Evolutionary conservation across 73 alveolate genomes (phyloP).

Genomic region (Paramecium octaurelia): DNA sequence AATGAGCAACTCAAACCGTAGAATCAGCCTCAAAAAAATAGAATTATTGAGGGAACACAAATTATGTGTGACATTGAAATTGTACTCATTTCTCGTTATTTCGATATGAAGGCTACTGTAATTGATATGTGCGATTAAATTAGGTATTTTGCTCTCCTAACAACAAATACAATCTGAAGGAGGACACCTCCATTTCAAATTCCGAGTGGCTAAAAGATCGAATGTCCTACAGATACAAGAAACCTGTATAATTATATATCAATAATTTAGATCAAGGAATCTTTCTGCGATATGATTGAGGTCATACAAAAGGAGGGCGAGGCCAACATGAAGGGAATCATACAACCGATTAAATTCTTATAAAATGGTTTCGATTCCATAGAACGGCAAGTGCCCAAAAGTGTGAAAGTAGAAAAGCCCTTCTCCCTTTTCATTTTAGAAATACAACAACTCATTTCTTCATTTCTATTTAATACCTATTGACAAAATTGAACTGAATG

Average conservation of each 20-base stretch:
- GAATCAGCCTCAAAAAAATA: not conserved
- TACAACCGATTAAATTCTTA: not conserved
- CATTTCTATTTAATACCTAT: not conserved
- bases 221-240: not conserved
- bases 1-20: not conserved
- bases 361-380: not conserved
- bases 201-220: conserved; percentile 17
- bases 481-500: not conserved
- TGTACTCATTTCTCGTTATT: not conserved
- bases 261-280: conserved; percentile 1
- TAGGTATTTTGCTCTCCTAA: conserved; percentile 39
- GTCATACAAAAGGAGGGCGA: not conserved
- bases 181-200: not conserved
- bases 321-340: not conserved
- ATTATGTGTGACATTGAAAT: conserved; percentile 32
- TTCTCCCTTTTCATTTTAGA: not conserved
- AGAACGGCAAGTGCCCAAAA: not conserved
- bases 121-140: not conserved
- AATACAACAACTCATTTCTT: not conserved
- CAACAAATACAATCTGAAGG: not conserved
- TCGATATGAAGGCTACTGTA: conserved; percentile 2
- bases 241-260: not conserved
- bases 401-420: not conserved
- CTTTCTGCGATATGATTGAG: not conserved
- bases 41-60: conserved; percentile 35